Conservation (phyloP, 2,329 filamentous ascomycete genomes). For the Parafenestella ontariensis region DNA sequence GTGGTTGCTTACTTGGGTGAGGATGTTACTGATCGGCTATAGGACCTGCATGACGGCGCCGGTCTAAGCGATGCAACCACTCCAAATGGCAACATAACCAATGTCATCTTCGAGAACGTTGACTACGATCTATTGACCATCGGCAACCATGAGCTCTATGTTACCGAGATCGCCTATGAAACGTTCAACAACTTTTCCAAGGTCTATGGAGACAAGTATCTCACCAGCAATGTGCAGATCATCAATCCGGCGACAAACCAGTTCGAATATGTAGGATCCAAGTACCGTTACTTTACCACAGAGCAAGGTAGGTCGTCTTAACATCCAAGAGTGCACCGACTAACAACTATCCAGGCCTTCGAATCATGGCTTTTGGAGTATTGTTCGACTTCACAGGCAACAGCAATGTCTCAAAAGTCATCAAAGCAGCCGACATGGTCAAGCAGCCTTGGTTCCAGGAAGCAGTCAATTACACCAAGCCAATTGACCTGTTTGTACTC, state of each 20-base stretch:
- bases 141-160: conserved; percentile 71
- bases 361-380: conserved; percentile 62
- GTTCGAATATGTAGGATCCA: conserved; percentile 56
- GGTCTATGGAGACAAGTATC: conserved; percentile 62
- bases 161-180: conserved; percentile 67
- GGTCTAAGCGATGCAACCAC: conserved; percentile 67
- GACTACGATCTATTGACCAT: conserved; percentile 63
- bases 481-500: conserved; percentile 69
- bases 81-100: conserved; percentile 63
- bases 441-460: conserved; percentile 67
- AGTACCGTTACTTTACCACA: conserved; percentile 60
- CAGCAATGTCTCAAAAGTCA: conserved; percentile 67
- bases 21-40: conserved; percentile 1
- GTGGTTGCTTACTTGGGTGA: background rate
- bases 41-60: conserved; percentile 71
- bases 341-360: conserved; percentile 42
- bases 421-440: conserved; percentile 60
- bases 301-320: conserved; percentile 45
- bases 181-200: conserved; percentile 66
- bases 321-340: background rate
- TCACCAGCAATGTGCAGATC: conserved; percentile 63
- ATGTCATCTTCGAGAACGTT: conserved; percentile 59
- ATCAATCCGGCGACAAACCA: conserved; percentile 52
- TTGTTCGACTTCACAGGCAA: conserved; percentile 62
- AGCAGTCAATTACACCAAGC: conserved; percentile 61